A percentile compares a stretch with the other conserved stretches of the same genome.
phyloP scores from a whole-genome alignment of 2,329 filamentous ascomycete genomes.

The Alternaria ventricosa region DNA sequence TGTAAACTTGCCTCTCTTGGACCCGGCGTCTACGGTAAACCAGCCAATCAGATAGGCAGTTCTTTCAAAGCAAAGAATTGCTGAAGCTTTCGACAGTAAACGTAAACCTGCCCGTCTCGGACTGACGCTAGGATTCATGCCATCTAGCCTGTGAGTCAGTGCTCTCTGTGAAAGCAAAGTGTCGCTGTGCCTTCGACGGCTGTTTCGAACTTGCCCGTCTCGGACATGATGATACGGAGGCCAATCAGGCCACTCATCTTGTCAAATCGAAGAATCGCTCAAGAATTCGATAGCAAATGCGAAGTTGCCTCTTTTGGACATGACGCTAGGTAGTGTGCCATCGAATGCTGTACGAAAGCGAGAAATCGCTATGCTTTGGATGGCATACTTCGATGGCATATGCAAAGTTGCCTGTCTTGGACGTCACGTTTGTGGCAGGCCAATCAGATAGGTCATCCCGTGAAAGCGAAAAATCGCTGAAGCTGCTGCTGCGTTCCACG shows the following conservation, averaged over 20 bases:
- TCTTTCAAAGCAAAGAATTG: neutral
- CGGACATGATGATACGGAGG: neutral
- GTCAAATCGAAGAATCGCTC: neutral
- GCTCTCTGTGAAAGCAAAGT: no score
- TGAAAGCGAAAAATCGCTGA: neutral
- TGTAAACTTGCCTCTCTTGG: neutral
- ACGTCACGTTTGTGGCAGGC: neutral
- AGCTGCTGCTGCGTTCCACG: neutral
- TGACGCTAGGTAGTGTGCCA: no score
- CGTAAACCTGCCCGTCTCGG: neutral
- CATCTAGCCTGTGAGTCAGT: no score
- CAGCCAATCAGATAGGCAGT: neutral
- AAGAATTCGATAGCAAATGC: accelerated
- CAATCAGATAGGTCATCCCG: neutral
- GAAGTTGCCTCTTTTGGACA: no score
- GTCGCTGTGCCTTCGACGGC: neutral
- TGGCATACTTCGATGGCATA: no score
- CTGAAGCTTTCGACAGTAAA: neutral
- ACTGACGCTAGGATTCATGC: no score
- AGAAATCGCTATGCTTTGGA: no score
- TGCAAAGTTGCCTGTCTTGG: neutral
- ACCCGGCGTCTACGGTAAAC: accelerated
- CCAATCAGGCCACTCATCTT: no score
- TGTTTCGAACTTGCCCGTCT: neutral
- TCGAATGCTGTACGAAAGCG: no score